A percentile compares a stretch with the other conserved stretches of the same genome.
phyloP scores from a whole-genome alignment of 352 stramenopile genomes.

The Plasmopara muralis region DNA sequence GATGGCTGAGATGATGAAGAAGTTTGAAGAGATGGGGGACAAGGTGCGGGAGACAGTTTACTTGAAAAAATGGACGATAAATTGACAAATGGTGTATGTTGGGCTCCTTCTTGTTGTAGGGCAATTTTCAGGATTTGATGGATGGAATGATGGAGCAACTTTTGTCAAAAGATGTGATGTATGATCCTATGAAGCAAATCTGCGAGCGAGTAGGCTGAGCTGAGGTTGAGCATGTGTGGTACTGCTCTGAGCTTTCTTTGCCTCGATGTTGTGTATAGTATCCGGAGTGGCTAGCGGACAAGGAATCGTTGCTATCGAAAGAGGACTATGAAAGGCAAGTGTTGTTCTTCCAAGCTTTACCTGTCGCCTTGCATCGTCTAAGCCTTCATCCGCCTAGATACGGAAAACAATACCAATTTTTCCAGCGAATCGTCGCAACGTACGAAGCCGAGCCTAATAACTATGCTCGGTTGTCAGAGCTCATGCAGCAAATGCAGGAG shows the following conservation, averaged over 20 bases:
- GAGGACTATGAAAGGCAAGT: slow-evolving; percentile 88
- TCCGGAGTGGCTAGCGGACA: slow-evolving; percentile 94
- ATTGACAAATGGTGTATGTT: background rate
- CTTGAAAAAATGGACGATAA: background rate
- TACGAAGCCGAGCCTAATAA: slow-evolving; percentile 98
- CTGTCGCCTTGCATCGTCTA: too few species aligned
- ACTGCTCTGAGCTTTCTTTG: too few species aligned
- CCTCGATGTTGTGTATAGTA: slow-evolving; percentile 48
- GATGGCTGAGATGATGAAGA: slow-evolving; percentile 94
- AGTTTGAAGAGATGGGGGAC: slow-evolving; percentile 93
- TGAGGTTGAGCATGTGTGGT: background rate
- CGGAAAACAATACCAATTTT: slow-evolving; percentile 96
- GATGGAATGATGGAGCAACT: slow-evolving; percentile 98
- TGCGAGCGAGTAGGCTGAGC: slow-evolving; percentile 67
- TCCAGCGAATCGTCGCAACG: slow-evolving; percentile 93
- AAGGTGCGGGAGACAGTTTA: slow-evolving; percentile 51
- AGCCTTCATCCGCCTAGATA: slow-evolving; percentile 45
- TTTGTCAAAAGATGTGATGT: slow-evolving; percentile 98
- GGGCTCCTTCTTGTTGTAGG: slow-evolving; percentile 25
- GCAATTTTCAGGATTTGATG: slow-evolving; percentile 90
- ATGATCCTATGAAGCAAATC: slow-evolving; percentile 96
- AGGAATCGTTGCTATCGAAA: slow-evolving; percentile 81
- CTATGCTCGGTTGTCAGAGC: slow-evolving; percentile 90
- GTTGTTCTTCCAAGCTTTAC: background rate
- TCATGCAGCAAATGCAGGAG: slow-evolving; percentile 95